Base-by-base conservation (phyloP, 768 basidiomycete species). In the Collybia nuda region DNA sequence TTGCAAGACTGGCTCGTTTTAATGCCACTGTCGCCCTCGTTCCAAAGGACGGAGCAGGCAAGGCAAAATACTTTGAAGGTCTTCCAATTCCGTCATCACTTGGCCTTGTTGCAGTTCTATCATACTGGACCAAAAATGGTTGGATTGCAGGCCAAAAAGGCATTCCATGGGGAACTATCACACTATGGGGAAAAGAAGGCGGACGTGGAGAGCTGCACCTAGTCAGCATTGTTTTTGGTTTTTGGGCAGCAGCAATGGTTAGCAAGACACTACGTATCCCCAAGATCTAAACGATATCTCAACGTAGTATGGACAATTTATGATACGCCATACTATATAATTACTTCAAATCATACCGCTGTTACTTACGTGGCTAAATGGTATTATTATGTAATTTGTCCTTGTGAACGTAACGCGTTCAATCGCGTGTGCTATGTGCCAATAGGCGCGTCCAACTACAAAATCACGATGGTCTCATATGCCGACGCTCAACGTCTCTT, bases 1-100 rank as follows among this genome's bases (percentile, higher is more conserved):
- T 99, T 46, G 97, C 97, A 17, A 88, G 97, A 44, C 86, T 99
- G 28, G 97, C 97, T 8, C 86, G 97, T 37, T 99, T 98, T 80
- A 99, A 99, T 68, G 97, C 96, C 7, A 99, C 97, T 0, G 96
- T 97, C 51, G 97, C 97, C 2, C 74, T 93, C 38, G 79, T 97
- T 21, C 96, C 96, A 1, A 95, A 94, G 67, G 90, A 94, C 63
- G 70, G 67, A 6, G 78, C 77, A 24, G 96, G 97, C 50, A 98
- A 98, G 67, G 78, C 90, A 14, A 86, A 86, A 61, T 98, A 95
- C 75, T 99, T 98, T 65, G 97, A 98, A 70, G 97, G 97, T 5
- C 81, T 99, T 18, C 97, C 97, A 21, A 98, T 99, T 53, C 97
- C 97, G 1, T 90, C 91, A 0, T 90, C 90, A 9, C 79, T 99